phyloP scores from a whole-genome alignment of 768 basidiomycete genomes.

The Tulasnella sp. region DNA sequence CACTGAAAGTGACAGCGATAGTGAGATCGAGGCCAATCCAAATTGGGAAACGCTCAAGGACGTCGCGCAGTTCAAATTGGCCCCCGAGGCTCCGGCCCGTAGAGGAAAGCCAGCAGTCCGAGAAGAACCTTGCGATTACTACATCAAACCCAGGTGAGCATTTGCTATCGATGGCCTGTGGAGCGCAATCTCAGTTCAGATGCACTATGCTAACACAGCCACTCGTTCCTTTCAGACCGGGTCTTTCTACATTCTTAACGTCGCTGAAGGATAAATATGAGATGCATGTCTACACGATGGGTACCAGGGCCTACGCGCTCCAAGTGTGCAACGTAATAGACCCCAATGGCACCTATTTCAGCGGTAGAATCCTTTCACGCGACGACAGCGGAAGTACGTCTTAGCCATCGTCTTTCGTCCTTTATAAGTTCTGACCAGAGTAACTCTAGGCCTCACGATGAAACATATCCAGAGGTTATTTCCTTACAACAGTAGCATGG shows the following conservation, averaged over 20 bases:
- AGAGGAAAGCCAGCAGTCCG: conserved; percentile 31
- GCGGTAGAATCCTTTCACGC: conserved; percentile 78
- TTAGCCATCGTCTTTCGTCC: background rate
- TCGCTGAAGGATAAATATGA: conserved; percentile 74
- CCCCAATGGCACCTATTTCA: conserved; percentile 76
- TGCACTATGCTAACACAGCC: background rate
- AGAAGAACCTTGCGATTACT: conserved; percentile 86
- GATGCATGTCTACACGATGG: conserved; percentile 99
- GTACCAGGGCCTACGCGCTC: conserved; percentile 93
- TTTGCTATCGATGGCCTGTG: background rate
- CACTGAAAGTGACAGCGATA: conserved; percentile 30
- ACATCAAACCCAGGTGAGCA: conserved; percentile 88
- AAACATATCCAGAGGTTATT: conserved; percentile 90
- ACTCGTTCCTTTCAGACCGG: conserved; percentile 46
- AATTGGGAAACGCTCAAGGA: conserved; percentile 90
- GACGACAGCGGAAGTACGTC: conserved; percentile 93
- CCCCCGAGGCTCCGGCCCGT: conserved; percentile 53
- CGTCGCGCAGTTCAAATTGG: conserved; percentile 80
- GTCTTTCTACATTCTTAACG: conserved; percentile 70
- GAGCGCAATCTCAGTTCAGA: background rate
- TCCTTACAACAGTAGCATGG: conserved; percentile 96
- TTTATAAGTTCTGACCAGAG: conserved; percentile 19
- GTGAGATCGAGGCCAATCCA: conserved; percentile 68
- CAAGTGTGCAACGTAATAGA: conserved; percentile 92
- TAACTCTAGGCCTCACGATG: conserved; percentile 64